Conservation (phyloP, 1,284 basidiomycete genomes). For the Papiliotrema laurentii region DNA sequence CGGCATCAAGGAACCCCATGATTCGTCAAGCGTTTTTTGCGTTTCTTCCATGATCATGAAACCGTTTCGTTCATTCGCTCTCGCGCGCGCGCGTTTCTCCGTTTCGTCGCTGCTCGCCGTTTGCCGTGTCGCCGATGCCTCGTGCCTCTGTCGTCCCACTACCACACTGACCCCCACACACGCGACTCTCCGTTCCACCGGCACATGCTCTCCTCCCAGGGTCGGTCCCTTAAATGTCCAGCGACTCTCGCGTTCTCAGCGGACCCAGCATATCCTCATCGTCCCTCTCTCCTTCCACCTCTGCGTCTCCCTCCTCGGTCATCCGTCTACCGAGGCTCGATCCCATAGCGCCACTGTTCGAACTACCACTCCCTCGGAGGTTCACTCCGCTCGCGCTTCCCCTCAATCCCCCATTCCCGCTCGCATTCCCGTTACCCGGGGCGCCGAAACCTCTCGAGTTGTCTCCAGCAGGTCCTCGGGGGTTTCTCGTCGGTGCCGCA, state of each 20-base stretch:
- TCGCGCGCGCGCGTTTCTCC: no score
- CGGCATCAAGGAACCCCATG: no score
- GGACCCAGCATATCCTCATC: not conserved
- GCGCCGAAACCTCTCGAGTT: slow-evolving; percentile 32
- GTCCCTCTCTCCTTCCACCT: not conserved
- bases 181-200: no score
- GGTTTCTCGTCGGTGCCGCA: slow-evolving; percentile 33
- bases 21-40: no score
- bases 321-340: not conserved
- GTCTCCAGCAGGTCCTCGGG: slow-evolving; percentile 42
- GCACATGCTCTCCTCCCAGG: not conserved
- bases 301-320: slow-evolving; percentile 6
- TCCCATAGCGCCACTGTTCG: not conserved
- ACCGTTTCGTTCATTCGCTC: no score
- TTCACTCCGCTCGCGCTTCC: slow-evolving; percentile 7
- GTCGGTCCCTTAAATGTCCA: slow-evolving; percentile 1
- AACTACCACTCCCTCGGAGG: not conserved
- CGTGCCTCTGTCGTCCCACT: no score
- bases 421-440: not conserved
- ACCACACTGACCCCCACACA: no score
- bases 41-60: no score
- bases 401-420: slow-evolving; percentile 4
- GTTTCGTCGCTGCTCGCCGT: no score
- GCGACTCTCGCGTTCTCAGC: not conserved
- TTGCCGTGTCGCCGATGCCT: no score